Evolutionary conservation across 257 asterid species (phyloP).

Genomic region (Solanum tarijense): DNA sequence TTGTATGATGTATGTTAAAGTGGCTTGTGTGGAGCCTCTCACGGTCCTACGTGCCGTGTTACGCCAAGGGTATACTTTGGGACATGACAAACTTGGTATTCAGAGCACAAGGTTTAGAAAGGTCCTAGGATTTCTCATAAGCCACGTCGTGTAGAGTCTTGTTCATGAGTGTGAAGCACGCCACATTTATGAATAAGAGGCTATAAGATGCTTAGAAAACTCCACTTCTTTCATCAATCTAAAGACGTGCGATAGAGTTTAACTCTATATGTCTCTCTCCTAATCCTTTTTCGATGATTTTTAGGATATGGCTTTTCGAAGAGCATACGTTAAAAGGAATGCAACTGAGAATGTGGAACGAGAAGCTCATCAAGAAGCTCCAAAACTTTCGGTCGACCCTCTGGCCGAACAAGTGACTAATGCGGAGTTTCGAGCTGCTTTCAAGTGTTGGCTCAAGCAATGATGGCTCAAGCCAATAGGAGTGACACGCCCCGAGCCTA

Average conservation of each 20-base stretch:
- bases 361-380: neutral
- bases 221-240: neutral
- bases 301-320: no score
- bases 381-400: neutral
- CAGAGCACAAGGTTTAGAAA: neutral
- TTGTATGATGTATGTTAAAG: neutral
- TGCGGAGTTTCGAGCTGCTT: neutral
- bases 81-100: neutral
- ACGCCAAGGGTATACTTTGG: neutral
- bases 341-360: neutral
- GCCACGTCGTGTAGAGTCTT: neutral
- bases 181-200: neutral
- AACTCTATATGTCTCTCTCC: neutral
- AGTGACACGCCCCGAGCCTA: no score
- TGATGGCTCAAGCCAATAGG: no score
- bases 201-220: neutral
- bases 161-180: neutral
- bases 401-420: neutral
- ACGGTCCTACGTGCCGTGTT: neutral
- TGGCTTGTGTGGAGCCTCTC: neutral
- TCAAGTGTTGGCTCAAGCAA: neutral
- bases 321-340: no score
- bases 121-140: neutral
- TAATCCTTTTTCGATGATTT: no score
- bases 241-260: neutral